Percentiles rank a stretch among this genome's conserved stretches.
These are phyloP conservation scores for Haplosporangium gracile DNA, from an alignment of 192 early-diverging fungal species.

Conservation along the genomic window DNA sequence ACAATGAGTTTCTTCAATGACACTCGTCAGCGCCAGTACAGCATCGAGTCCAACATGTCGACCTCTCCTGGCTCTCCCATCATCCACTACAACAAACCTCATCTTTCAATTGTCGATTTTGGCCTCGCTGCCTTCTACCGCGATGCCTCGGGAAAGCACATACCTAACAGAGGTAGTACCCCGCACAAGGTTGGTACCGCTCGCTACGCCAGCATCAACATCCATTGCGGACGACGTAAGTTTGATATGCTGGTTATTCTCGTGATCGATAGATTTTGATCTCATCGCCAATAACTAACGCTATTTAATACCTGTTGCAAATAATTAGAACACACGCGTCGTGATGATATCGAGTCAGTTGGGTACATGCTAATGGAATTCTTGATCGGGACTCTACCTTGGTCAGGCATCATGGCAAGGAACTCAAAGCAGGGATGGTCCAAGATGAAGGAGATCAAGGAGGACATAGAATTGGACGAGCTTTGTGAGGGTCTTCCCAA, in stretches of 20 bases:
- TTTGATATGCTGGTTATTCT: neutral
- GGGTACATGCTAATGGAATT: constrained; percentile 90
- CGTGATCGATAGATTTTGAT: neutral
- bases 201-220: constrained; percentile 87
- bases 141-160: constrained; percentile 59
- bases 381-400: constrained; percentile 79
- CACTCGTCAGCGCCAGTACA: constrained; percentile 24
- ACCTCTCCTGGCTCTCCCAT: constrained; percentile 35
- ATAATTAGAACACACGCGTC: constrained; percentile 78
- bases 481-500: constrained; percentile 81
- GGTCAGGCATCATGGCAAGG: constrained; percentile 88
- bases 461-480: constrained; percentile 77
- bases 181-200: constrained; percentile 81
- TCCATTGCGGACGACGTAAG: constrained; percentile 83
- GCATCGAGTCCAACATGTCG: constrained; percentile 29
- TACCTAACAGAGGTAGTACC: constrained; percentile 53
- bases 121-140: constrained; percentile 64
- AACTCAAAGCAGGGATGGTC: constrained; percentile 89
- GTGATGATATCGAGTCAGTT: constrained; percentile 88
- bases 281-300: neutral
- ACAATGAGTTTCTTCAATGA: constrained; percentile 44
- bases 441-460: constrained; percentile 88
- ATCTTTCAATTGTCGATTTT: constrained; percentile 72
- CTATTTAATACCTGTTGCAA: neutral
- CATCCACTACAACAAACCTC: constrained; percentile 59